A percentile compares a stretch with the other conserved stretches of the same genome.
phyloP scores from a whole-genome alignment of 2,329 filamentous ascomycete genomes.

The Microcyclospora tardicrescens region DNA sequence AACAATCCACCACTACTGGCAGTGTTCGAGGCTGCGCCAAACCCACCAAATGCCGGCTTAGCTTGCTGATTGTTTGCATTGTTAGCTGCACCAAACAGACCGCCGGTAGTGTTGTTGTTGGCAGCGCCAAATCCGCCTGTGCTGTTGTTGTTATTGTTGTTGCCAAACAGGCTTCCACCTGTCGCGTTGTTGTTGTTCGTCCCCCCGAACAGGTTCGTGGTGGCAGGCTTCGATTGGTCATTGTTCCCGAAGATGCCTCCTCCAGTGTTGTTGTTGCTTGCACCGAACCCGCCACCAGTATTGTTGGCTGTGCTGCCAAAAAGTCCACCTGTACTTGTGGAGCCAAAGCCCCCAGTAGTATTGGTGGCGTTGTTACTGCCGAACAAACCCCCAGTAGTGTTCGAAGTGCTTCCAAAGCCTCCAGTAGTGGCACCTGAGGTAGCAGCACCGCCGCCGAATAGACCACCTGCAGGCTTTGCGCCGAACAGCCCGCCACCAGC shows the following conservation, averaged over 20 bases:
- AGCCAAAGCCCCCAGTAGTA: slow-evolving; percentile 13
- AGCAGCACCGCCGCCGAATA: slow-evolving; percentile 15
- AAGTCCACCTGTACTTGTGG: slow-evolving; percentile 14
- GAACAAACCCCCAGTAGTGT: slow-evolving; percentile 19
- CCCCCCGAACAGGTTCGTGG: slow-evolving; percentile 29
- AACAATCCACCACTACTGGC: slow-evolving; percentile 11
- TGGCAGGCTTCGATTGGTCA: slow-evolving; percentile 18
- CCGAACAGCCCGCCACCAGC: slow-evolving; percentile 25
- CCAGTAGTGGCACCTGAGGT: slow-evolving; percentile 20
- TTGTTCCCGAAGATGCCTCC: slow-evolving; percentile 8
- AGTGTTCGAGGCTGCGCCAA: slow-evolving; percentile 14
- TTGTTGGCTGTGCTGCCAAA: slow-evolving; percentile 27
- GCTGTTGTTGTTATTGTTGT: slow-evolving; percentile 8
- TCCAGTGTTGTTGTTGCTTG: slow-evolving; percentile 10
- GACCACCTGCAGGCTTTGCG: slow-evolving; percentile 21
- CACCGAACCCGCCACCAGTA: slow-evolving; percentile 17
- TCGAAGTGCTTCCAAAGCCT: slow-evolving; percentile 20
- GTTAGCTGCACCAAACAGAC: slow-evolving; percentile 11
- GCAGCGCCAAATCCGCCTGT: slow-evolving; percentile 4
- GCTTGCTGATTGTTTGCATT: slow-evolving; percentile 7
- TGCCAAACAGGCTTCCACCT: slow-evolving; percentile 14
- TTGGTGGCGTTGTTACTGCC: slow-evolving; percentile 12
- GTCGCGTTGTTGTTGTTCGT: slow-evolving; percentile 20
- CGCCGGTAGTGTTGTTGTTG: slow-evolving; percentile 14
- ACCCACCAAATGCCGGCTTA: slow-evolving; percentile 7